phyloP scores from a whole-genome alignment of 345 rosid genomes.

The Raphanus raphanistrum region DNA sequence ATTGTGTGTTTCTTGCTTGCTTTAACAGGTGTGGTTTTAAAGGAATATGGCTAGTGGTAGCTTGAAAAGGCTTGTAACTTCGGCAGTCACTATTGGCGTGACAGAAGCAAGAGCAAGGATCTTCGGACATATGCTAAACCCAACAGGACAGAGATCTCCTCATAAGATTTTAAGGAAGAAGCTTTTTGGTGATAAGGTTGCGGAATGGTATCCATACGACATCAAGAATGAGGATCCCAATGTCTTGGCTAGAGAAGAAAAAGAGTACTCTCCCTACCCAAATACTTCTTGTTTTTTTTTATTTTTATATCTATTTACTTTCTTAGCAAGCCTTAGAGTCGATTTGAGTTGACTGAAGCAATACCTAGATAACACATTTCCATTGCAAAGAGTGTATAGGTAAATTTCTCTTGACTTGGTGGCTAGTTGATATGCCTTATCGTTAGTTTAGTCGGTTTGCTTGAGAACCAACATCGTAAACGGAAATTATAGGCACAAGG shows the following conservation, averaged over 20 bases:
- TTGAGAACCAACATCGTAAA: no score
- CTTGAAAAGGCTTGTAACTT: constrained; percentile 51
- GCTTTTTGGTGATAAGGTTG: constrained; percentile 80
- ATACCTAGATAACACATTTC: constrained; percentile 13
- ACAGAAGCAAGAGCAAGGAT: constrained; percentile 74
- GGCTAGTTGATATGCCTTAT: no score
- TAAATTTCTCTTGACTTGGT: background rate
- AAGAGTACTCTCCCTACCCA: constrained; percentile 43
- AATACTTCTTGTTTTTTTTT: background rate
- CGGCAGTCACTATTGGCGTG: constrained; percentile 60
- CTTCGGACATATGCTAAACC: constrained; percentile 79
- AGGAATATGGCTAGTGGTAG: constrained; percentile 50
- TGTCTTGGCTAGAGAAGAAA: constrained; percentile 60
- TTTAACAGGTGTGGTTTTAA: background rate
- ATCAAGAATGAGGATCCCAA: constrained; percentile 69
- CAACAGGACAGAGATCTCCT: constrained; percentile 67
- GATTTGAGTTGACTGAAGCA: background rate
- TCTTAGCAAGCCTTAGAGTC: background rate
- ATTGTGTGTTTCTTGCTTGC: background rate
- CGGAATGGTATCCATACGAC: constrained; percentile 83
- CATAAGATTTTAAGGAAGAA: constrained; percentile 80
- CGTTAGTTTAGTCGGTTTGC: background rate
- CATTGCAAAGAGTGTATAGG: background rate
- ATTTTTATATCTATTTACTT: background rate
- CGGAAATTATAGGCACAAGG: no score